Percentiles rank a stretch among this genome's conserved stretches.
Conservation (phyloP, 2,329 filamentous ascomycete species). For the Hymenotorrendiella dingleyae region DNA sequence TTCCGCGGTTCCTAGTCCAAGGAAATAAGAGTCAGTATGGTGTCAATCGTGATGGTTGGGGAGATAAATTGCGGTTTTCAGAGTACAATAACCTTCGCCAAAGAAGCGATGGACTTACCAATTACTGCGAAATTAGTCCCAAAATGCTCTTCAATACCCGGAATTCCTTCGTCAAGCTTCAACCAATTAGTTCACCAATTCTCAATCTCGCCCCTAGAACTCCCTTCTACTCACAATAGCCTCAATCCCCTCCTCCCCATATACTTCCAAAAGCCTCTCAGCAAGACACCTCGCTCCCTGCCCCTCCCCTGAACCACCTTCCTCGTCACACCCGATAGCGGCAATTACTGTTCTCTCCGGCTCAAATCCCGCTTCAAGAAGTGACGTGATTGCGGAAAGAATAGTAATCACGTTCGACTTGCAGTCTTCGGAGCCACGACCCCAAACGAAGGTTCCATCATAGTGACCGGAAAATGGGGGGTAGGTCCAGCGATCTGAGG, state of each 20-base stretch:
- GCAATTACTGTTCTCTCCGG: slow-evolving; percentile 53
- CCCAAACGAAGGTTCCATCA: slow-evolving; percentile 50
- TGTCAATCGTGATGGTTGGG: too few relatives aligned
- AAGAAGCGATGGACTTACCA: too few relatives aligned
- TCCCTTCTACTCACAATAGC: slow-evolving; percentile 55
- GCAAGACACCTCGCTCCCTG: slow-evolving; percentile 52
- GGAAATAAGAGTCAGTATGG: too few relatives aligned
- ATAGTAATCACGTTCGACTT: slow-evolving; percentile 50
- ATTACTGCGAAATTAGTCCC: too few relatives aligned
- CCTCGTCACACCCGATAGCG: slow-evolving; percentile 61
- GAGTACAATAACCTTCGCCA: too few relatives aligned
- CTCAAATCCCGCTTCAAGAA: slow-evolving; percentile 44
- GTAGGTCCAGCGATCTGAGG: slow-evolving; percentile 43
- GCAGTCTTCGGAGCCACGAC: slow-evolving; percentile 47
- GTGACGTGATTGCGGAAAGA: slow-evolving; percentile 46
- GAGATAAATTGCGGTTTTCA: too few relatives aligned
- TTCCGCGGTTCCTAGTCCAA: too few relatives aligned
- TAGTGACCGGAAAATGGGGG: slow-evolving; percentile 47
- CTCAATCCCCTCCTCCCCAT: slow-evolving; percentile 53
- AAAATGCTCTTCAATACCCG: too few relatives aligned
- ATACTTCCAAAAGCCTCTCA: slow-evolving; percentile 42
- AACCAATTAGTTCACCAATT: too few relatives aligned
- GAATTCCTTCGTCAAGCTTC: too few relatives aligned
- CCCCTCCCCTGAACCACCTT: slow-evolving; percentile 51
- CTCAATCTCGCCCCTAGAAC: too few relatives aligned